Base-by-base conservation (phyloP, 768 basidiomycete species). In the Suillus paluster region DNA sequence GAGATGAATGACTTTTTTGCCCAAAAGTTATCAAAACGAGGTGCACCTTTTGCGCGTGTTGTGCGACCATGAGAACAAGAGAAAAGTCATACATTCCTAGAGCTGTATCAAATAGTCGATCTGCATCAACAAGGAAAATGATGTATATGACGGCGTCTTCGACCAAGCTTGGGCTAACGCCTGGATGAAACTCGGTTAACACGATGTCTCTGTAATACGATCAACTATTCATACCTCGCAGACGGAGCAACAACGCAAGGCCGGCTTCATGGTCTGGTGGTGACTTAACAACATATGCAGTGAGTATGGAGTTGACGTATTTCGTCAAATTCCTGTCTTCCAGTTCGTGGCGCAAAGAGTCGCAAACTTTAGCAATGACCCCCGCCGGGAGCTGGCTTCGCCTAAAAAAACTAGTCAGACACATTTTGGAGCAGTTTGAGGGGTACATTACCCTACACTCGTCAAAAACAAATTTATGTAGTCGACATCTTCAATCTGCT, bases 41-140 rank as follows among this genome's bases (percentile, higher is more conserved):
- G 21, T 25, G 11, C 39, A 95, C 96, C 85, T 97, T 97, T 73
- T 99, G 96, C 52, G 97, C 92, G 70, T 97, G 91, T 71, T 99
- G 97, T 1, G 97, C 96, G 45, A 99, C 86, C 89, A 99, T 90
- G 25, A 99, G 80, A 8, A 98, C 97, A 19, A 99, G 80, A 33
- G 92, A 89, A 78, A 99, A 99, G 75, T 99, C 95, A 71, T 99
- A 99, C 95, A 99, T 99, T 21, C 97, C 97, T 36, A 99, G 83
- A 1, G 97, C 97, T 12, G 92, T 91, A 73, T 99, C 89, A 77
- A 97, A 99, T 5, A 99, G 83, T 49, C 83, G 82, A 68, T 99
- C 87, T 0, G 95, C 95, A 67, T 99, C 94, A 21, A 95, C 94
- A 36, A 99, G 85, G 82, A 99, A 99, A 73, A 99, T 98, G 73